Evolutionary conservation across 441 rosid species (phyloP), one percentile per base, ranked within the genome.

Genomic region (Eugenia klotzschiana): DNA sequence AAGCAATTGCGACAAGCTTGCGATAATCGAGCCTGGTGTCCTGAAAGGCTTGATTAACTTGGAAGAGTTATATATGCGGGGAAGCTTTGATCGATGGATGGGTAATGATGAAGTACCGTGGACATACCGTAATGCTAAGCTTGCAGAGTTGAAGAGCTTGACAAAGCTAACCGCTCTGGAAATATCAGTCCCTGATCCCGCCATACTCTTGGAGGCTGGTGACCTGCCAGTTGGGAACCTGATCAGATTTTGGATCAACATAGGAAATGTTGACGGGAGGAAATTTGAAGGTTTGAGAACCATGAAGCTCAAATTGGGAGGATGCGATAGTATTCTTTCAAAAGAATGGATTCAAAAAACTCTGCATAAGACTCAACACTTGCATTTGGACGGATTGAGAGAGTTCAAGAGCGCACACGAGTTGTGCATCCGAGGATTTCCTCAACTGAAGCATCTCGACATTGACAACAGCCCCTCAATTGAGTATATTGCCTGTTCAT

Each of bases 1-100:
- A 3, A 58, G 0, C 11, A 0, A 9, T 0, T 54, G 57, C 26
- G 0, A 1, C 0, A 0, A 0, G 4, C 25, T 8, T 53, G 0
- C 0, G 12, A 22, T 7, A 8, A 22, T 53, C 4, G 25, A 53
- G 5, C 5, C 25, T 0, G 56, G 56, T 1, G 25, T 1, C 56
- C 4, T 53, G 5, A 22, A 53, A 22, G 2, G 56, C 12, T 53
- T 53, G 7, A 22, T 53, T 8, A 53, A 22, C 25, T 53, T 53
- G 56, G 56, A 53, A 53, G 56, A 53, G 25, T 53, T 53, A 53
- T 2, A 22, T 53, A 53, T 53, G 25, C 0, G 0, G 25, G 56
- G 12, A 22, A 53, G 25, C 56, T 53, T 22, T 22, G 25, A 8
- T 8, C 2, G 0, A 53, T 53, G 56, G 56, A 3, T 8, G 25